Evolutionary conservation across 345 rosid species (phyloP).

Genomic region (Linum trigynum): DNA sequence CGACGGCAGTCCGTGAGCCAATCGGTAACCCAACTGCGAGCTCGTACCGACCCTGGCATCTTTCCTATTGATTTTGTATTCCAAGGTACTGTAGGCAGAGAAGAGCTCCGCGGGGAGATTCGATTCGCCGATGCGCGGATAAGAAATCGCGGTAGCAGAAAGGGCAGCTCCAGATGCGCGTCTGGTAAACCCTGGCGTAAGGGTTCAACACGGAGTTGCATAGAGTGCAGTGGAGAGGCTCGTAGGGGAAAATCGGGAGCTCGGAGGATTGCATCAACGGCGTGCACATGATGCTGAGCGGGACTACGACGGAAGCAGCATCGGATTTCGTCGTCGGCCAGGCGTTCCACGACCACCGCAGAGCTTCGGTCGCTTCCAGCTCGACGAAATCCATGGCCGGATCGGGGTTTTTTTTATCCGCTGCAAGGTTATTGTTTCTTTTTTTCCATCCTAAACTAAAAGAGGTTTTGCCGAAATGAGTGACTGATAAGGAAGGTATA

Average conservation of each 20-base stretch:
- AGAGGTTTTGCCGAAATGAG: no score
- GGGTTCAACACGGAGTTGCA: slow-evolving; percentile 81
- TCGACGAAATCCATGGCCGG: slow-evolving; percentile 71
- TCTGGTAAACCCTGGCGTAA: slow-evolving; percentile 74
- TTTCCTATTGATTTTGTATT: slow-evolving; percentile 29
- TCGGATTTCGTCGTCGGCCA: slow-evolving; percentile 76
- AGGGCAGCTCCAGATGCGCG: slow-evolving; percentile 85
- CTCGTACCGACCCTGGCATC: slow-evolving; percentile 9
- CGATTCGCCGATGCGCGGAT: slow-evolving; percentile 63
- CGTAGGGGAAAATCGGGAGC: slow-evolving; percentile 81
- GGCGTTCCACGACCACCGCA: slow-evolving; percentile 95
- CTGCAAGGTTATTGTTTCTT: background rate
- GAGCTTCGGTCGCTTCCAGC: slow-evolving; percentile 80
- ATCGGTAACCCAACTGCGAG: slow-evolving; percentile 13
- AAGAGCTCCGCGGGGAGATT: slow-evolving; percentile 96
- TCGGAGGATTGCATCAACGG: slow-evolving; percentile 74
- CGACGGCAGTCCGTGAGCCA: slow-evolving; percentile 27
- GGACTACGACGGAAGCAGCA: slow-evolving; percentile 51
- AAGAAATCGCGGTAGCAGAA: slow-evolving; percentile 67
- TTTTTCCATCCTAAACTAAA: background rate
- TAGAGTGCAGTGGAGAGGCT: slow-evolving; percentile 55
- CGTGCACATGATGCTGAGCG: slow-evolving; percentile 69
- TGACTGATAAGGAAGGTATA: no score
- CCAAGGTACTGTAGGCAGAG: slow-evolving; percentile 81
- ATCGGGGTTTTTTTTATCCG: background rate